Conservation (phyloP, 2,329 filamentous ascomycete genomes). For the Lizonia empirigonia region DNA sequence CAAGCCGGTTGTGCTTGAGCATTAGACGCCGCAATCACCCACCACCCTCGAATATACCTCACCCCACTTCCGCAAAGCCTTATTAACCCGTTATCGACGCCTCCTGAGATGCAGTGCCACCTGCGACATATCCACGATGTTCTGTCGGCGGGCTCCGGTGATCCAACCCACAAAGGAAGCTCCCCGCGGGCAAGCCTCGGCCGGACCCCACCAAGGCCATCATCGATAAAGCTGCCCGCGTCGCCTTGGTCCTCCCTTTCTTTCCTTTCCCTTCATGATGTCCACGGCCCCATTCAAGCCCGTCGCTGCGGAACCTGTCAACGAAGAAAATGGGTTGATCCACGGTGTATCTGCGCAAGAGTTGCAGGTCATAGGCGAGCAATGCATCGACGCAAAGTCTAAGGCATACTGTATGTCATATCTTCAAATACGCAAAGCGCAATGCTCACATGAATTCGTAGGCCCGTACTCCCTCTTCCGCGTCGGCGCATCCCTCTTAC, state of each 20-base stretch:
- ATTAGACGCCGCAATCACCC: conserved; percentile 46
- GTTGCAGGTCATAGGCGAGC: conserved; percentile 66
- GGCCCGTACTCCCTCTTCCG: conserved; percentile 89
- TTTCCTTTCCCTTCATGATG: conserved; percentile 41
- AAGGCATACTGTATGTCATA: conserved; percentile 75
- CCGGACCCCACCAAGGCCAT: conserved; percentile 15
- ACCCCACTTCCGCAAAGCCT: neutral
- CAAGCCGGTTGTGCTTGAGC: conserved; percentile 62
- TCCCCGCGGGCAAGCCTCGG: conserved; percentile 17
- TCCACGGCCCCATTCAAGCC: conserved; percentile 36
- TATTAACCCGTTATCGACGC: neutral
- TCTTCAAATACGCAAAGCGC: neutral
- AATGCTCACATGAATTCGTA: conserved; percentile 34
- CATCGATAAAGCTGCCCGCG: conserved; percentile 24
- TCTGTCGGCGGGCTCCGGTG: conserved; percentile 7
- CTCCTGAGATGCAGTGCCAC: neutral
- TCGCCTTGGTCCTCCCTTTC: conserved; percentile 14
- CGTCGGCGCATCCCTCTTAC: conserved; percentile 81
- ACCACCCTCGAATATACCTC: conserved; percentile 4
- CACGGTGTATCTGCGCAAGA: conserved; percentile 65
- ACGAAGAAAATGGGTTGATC: conserved; percentile 51
- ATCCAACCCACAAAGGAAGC: conserved; percentile 13
- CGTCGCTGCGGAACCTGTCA: conserved; percentile 31
- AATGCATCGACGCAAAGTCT: conserved; percentile 73
- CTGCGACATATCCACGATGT: neutral